A percentile compares a stretch with the other conserved stretches of the same genome.
Conservation (phyloP, 331 rosid species). For the Pyracantha coccinea region DNA sequence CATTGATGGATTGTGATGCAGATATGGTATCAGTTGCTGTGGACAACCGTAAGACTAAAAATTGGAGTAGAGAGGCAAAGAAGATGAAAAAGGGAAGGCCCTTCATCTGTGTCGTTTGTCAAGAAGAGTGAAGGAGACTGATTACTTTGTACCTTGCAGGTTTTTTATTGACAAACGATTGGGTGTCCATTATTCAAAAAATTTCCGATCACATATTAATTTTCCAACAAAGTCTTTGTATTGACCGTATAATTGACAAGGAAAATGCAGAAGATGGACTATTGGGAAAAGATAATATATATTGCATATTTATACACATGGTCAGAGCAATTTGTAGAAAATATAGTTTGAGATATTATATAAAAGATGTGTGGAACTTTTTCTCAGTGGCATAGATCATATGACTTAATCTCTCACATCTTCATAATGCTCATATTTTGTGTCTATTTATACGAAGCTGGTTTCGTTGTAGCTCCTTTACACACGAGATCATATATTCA, state of each 20-base stretch:
- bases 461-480: too few relatives aligned
- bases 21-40: background rate
- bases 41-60: background rate
- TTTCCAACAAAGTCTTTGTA: background rate
- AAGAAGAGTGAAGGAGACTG: too few relatives aligned
- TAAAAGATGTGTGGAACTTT: too few relatives aligned
- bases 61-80: background rate
- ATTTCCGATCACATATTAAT: background rate
- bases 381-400: too few relatives aligned
- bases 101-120: too few relatives aligned
- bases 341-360: background rate
- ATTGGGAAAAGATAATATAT: background rate
- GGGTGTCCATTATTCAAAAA: background rate
- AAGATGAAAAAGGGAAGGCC: background rate
- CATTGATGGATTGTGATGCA: background rate
- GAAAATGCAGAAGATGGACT: background rate
- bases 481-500: too few relatives aligned
- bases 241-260: background rate
- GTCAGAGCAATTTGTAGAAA: background rate
- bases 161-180: too few relatives aligned
- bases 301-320: background rate
- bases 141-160: too few relatives aligned
- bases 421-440: too few relatives aligned
- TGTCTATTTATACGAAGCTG: too few relatives aligned
- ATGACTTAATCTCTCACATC: too few relatives aligned